Base-by-base conservation (phyloP, 495 filamentous ascomycete genomes). In the Hypoxylon lenormandii region DNA sequence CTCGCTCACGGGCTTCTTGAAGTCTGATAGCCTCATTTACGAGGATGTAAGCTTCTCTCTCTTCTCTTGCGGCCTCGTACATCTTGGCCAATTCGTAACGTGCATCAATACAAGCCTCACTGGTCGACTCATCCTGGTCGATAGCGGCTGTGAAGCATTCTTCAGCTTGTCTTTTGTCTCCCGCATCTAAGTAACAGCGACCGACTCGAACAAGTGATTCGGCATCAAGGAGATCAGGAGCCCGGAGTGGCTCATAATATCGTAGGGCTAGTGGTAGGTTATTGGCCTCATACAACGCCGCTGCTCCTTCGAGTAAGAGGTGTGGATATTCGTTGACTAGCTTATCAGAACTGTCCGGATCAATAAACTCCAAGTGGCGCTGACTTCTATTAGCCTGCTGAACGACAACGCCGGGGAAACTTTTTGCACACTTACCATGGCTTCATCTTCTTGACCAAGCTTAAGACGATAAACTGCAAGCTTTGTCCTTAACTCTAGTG, bases 401-500 rank as follows among this genome's bases (percentile, higher is more conserved):
- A 36, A 50, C 11, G 11, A 15, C 22, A 45, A 47, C 37, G 33
- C 8, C 21, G 2, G 45, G 7, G 6, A 30, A 33, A 5, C 18
- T 30, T 13, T 36, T 62, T 51, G 10, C 37, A 37, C 80, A 85
- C 83, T 62, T 82, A 92, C 90, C 77, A 91, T 79, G 16, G 92
- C 93, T 80, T 98, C 94, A n/a, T 85, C 79, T 37, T 88, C 77
- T 58, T 93, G 75, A 0, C 86, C 87, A 66, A 91, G 80, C 48
- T 87, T 88, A 33, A 96, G 76, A 21, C 96, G 86, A 76, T 90
- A 96, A 3, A 95, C 72, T 8, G 92, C 94, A 61, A 98, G 80
- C 77, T 93, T 97, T 13, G 92, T 86, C n/a, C 93, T 87, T 33
- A 98, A 75, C 63, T 97, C 94, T 3, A 92, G 72, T 0, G 95